Base-by-base conservation (phyloP, 2,329 filamentous ascomycete genomes). In the Neofusicoccum sp. region DNA sequence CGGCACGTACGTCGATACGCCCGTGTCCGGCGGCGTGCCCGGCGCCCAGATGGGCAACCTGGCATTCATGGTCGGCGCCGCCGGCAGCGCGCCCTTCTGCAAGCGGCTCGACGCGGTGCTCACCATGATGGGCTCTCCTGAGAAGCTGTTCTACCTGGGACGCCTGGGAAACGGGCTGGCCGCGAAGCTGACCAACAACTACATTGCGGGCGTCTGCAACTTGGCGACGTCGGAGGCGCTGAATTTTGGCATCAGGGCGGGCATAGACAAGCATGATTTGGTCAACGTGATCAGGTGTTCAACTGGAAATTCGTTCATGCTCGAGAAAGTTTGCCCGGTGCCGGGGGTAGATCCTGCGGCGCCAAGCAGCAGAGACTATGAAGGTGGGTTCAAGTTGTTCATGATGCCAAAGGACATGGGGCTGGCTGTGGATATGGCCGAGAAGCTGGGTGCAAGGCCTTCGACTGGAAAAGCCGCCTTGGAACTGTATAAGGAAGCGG, bases 271-370 rank as follows among this genome's bases (percentile, higher is more conserved):
- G 3, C 56, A 65, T 1, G 61, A 60, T 0, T 59, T 72, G 5
- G 71, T 72, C 54, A 49, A 62, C 0, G 70, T 72, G 0, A 72
- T 73, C 56, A 68, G 66, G 60, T 65, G 64, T 4, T 71, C 68
- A 2, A 73, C 70, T 1, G 71, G 71, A 0, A 69, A 71, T 51
- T 66, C 62, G n/a, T 72, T 70, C 68, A 73, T 72, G 70, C 70
- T 69, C 60, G 71, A 73, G 34, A 70, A 71, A 20, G 71, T 72
- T 2, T 66, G 69, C 64, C 71, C 71, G 3, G 66, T 73, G 6
- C 71, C 71, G 1, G 75, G 75, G 1, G 67, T 75, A 4, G 68
- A 71, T 47, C 64, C 64, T 1, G 75, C 74, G 61, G 74, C 74
- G 11, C 73, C 75, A 7, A 74, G 73, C 20, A 74, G 70, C 11